Evolutionary conservation across 2,329 filamentous ascomycete genomes (phyloP).

Genomic region (Neocatenulostroma microsporum): DNA sequence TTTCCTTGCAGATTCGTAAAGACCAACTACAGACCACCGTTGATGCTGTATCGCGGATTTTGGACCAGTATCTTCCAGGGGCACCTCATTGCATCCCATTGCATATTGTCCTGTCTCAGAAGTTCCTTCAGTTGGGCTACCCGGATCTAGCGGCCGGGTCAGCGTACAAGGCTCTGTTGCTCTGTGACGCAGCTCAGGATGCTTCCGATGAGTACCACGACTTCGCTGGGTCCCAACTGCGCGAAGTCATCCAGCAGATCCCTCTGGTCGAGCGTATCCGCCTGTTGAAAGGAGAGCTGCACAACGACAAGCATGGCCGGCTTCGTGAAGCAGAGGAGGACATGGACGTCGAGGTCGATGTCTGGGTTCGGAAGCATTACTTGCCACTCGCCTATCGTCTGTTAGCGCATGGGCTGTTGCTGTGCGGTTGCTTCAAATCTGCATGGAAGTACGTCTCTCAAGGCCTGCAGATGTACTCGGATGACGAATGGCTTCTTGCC

Average conservation of each 20-base stretch:
- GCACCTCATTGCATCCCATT: conserved; percentile 15
- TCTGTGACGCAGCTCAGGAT: conserved; percentile 72
- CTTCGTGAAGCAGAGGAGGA: conserved; percentile 14
- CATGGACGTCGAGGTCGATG: conserved; percentile 19
- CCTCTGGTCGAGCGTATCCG: conserved; percentile 33
- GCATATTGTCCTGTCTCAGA: conserved; percentile 53
- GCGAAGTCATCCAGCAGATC: conserved; percentile 16
- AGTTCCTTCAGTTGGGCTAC: conserved; percentile 70
- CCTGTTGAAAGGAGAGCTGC: conserved; percentile 24
- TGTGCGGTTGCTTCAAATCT: conserved; percentile 51
- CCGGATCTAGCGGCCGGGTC: conserved; percentile 85
- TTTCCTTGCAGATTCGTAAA: background rate
- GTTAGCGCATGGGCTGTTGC: conserved; percentile 46
- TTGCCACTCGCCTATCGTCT: conserved; percentile 19
- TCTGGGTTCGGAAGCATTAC: conserved; percentile 44
- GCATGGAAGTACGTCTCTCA: background rate
- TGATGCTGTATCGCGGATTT: background rate
- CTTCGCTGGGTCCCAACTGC: conserved; percentile 2
- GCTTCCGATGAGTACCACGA: conserved; percentile 79
- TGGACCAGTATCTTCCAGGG: conserved; percentile 1
- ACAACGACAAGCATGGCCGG: conserved; percentile 16
- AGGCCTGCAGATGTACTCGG: background rate
- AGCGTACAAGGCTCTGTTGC: conserved; percentile 77
- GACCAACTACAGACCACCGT: background rate
- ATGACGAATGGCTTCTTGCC: background rate